phyloP scores from a whole-genome alignment of 306 rosid genomes.

The Ormosia semicastrata region DNA sequence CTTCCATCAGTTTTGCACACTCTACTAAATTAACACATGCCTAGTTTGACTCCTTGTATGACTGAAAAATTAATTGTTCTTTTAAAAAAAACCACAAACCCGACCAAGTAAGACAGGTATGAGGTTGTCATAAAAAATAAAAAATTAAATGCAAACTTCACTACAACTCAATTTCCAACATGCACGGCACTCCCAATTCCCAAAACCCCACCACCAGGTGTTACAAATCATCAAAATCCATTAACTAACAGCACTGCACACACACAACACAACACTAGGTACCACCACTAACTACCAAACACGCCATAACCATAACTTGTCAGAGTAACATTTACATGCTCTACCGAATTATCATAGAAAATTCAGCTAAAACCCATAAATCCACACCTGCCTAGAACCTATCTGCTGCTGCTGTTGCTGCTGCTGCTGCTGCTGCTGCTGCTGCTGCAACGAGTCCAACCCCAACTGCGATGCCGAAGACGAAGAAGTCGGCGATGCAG shows the following conservation, averaged over 20 bases:
- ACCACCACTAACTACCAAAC: background rate
- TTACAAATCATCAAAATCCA: conserved; percentile 24
- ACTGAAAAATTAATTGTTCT: conserved; percentile 19
- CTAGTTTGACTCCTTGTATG: conserved; percentile 38
- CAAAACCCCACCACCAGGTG: conserved; percentile 23
- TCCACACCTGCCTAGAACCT: conserved; percentile 88
- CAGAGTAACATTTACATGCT: conserved; percentile 19
- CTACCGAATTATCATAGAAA: conserved; percentile 21
- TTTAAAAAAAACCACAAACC: background rate
- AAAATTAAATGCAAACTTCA: background rate
- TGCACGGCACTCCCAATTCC: conserved; percentile 10
- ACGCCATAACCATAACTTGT: background rate
- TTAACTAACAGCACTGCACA: background rate
- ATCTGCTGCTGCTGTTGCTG: conserved; percentile 77
- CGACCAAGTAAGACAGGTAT: conserved; percentile 36
- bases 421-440: no score
- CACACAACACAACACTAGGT: conserved; percentile 1
- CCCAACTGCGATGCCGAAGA: conserved; percentile 95
- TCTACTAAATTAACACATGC: conserved; percentile 37
- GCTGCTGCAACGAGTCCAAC: conserved; percentile 75
- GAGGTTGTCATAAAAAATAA: conserved; percentile 23
- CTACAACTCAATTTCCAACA: conserved; percentile 30
- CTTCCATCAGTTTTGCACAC: conserved; percentile 15
- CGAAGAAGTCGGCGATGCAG: conserved; percentile 91
- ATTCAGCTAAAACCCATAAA: conserved; percentile 32